Conservation (phyloP, 2,329 filamentous ascomycete genomes). For the Xylaria sp. region DNA sequence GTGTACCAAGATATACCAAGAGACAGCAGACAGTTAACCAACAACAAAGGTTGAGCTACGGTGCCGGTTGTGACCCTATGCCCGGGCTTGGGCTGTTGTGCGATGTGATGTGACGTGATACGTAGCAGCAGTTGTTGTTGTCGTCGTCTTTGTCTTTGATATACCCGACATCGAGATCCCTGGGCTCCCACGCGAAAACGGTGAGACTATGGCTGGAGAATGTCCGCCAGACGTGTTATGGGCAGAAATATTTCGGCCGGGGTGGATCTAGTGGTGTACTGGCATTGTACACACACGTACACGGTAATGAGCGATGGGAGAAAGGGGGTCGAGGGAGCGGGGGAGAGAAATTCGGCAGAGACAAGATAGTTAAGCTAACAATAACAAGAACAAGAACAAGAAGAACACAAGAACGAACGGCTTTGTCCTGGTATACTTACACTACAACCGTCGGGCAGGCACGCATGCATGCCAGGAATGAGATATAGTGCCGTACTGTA, state of each 20-base stretch:
- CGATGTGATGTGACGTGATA: neutral
- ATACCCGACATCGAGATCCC: slow-evolving; percentile 6
- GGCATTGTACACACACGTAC: neutral
- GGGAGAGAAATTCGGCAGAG: slow-evolving; percentile 6
- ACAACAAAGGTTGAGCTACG: slow-evolving; percentile 14
- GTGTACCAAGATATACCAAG: too few relatives aligned
- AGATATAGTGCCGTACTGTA: neutral
- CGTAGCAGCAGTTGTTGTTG: neutral
- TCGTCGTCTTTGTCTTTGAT: slow-evolving; percentile 6
- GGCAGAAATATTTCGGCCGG: slow-evolving; percentile 9
- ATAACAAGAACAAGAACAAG: too few relatives aligned
- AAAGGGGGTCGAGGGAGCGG: neutral
- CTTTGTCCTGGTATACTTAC: slow-evolving; percentile 1
- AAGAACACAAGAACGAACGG: too few relatives aligned
- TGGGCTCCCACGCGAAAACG: slow-evolving; percentile 11
- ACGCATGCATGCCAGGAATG: slow-evolving; percentile 8
- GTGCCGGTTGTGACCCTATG: too few relatives aligned
- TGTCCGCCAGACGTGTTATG: slow-evolving; percentile 11
- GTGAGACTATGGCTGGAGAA: slow-evolving; percentile 15
- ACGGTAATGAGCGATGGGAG: neutral
- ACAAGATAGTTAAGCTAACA: slow-evolving; percentile 16
- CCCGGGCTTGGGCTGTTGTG: neutral
- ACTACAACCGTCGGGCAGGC: neutral
- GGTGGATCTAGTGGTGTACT: neutral
- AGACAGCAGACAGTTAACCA: slow-evolving; percentile 38